Base-by-base conservation (phyloP, 2,329 filamentous ascomycete genomes). In the Meredithiella fracta region DNA sequence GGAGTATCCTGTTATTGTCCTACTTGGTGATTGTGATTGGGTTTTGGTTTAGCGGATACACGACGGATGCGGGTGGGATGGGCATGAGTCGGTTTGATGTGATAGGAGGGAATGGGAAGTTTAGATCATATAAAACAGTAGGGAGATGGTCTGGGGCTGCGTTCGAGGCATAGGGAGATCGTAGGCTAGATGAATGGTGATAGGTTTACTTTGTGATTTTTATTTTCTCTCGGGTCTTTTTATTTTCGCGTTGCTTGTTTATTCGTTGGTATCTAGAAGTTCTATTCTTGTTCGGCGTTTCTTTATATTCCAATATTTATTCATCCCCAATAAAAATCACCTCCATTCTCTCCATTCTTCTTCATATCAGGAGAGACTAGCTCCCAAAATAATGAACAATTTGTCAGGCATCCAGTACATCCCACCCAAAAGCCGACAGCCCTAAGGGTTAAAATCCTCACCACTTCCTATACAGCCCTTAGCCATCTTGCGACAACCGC, bases 21-120 rank as follows among this genome's bases (percentile, higher is more conserved):
- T 98, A 98, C 67, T 69, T 97, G 23, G 92, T 97, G 26, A 88
- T 98, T 51, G 73, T 96, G 26, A 79, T 87, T 47, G 92, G 92
- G 1, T 98, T 94, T 72, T 97, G 88, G 70, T 85, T 94, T 58
- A 88, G 87, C 54, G 73, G 79, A 26, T 80, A 66, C 62, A 72
- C 72, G 14, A 67, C 71, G 15, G 44, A 63, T 47, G n/a, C n/a
- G n/a, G 58, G 58, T 53, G 44, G 34, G 20, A 17, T 56, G 11
- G 71, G 70, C 34, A 62, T 66, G 59, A 68, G 71, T 58, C 68
- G 77, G 40, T 80, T 80, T 57, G 78, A 81, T 59, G 72, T 72
- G 1, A 69, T 79, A 66, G 71, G 72, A 17, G 62, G 63, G 1
- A 70, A 78, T 59, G 76, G 76, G 0, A 64, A 69, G 55, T 79